Evolutionary conservation across 1,284 basidiomycete genomes (phyloP).

Genomic region (Trichosporon coremiiforme): DNA sequence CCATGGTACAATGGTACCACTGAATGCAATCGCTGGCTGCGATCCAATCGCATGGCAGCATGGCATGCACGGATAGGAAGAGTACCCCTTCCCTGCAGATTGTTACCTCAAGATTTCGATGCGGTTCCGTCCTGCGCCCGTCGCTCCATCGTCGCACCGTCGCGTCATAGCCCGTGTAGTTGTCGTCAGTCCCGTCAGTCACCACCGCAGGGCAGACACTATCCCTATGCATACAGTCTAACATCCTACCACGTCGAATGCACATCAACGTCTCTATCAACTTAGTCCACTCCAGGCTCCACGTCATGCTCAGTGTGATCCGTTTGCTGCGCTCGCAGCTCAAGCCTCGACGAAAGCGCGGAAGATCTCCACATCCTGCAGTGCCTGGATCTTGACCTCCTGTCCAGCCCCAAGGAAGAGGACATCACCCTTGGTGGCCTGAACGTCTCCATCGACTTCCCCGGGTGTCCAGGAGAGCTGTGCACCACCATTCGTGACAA

Average conservation of each 20-base stretch:
- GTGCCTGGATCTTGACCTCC: slow-evolving; percentile 60
- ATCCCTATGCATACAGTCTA: neutral
- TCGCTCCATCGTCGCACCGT: no score
- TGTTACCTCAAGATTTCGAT: no score
- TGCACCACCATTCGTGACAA: slow-evolving; percentile 74
- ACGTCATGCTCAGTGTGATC: no score
- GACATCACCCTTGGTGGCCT: slow-evolving; percentile 70
- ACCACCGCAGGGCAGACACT: no score
- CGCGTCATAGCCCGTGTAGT: no score
- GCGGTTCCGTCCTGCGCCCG: no score
- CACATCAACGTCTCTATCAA: neutral
- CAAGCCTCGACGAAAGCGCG: slow-evolving; percentile 69
- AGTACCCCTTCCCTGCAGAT: no score
- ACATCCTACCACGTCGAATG: no score
- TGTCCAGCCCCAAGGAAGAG: slow-evolving; percentile 77
- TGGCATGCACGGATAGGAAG: no score
- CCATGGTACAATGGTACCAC: no score
- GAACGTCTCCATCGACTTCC: slow-evolving; percentile 54
- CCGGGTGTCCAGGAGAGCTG: slow-evolving; percentile 41
- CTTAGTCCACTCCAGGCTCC: no score
- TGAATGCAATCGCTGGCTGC: neutral
- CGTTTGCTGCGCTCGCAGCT: neutral
- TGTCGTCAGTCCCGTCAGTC: no score
- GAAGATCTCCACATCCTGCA: slow-evolving; percentile 64
- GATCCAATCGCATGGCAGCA: neutral